Percentiles rank a stretch among this genome's conserved stretches.
These are phyloP conservation scores for Trichoderma endophyticum DNA, from an alignment of 2,329 filamentous ascomycete genomes.

Conservation along the genomic window DNA sequence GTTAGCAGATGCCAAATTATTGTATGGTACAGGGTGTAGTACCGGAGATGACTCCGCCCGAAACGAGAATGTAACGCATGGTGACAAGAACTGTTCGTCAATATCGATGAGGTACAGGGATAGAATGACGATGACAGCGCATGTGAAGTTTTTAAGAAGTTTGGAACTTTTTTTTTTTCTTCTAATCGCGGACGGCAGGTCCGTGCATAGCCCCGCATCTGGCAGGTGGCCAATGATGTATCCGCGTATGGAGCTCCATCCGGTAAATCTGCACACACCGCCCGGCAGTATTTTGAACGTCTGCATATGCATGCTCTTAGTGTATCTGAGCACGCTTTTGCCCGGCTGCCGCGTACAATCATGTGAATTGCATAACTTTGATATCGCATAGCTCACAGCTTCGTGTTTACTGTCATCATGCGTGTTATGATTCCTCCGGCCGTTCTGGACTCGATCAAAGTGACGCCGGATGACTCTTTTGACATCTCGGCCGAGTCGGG, in stretches of 20 bases:
- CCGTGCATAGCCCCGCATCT: neutral
- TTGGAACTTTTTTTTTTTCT: neutral
- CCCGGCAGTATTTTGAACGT: neutral
- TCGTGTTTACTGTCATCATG: neutral
- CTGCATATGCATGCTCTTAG: neutral
- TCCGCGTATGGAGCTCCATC: neutral
- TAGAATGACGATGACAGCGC: neutral
- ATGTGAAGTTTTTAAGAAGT: neutral
- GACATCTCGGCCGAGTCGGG: neutral
- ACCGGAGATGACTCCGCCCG: slow-evolving; percentile 52
- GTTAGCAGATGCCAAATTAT: neutral
- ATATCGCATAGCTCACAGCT: neutral
- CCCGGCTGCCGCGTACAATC: neutral
- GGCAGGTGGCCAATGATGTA: neutral
- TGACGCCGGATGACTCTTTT: neutral
- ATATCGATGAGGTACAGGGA: neutral
- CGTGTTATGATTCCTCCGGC: neutral
- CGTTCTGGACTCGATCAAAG: neutral
- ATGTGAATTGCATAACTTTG: neutral
- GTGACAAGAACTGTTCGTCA: slow-evolving; percentile 17
- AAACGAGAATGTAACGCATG: slow-evolving; percentile 32
- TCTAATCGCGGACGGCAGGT: neutral
- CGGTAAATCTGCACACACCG: neutral
- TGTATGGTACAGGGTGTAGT: slow-evolving; percentile 40
- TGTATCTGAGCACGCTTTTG: neutral